A percentile compares a stretch with the other conserved stretches of the same genome.
These are phyloP conservation scores for Hordeum pubiflorum DNA, from an alignment of 202 grass and related monocot species.

Conservation along the genomic window DNA sequence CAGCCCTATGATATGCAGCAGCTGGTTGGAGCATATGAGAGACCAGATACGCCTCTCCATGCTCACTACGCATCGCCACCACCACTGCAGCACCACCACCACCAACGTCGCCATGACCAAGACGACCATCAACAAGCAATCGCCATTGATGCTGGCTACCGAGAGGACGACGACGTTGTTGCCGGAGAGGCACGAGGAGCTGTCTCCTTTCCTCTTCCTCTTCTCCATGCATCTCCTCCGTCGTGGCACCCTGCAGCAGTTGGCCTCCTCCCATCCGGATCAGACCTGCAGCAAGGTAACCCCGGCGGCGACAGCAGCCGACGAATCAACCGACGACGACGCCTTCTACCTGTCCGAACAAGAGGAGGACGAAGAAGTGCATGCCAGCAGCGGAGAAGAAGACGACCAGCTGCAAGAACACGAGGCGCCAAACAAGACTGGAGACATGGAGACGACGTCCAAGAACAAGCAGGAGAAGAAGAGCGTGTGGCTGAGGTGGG, in stretches of 20 bases:
- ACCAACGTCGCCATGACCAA: background rate
- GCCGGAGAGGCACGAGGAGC: slow-evolving; percentile 5
- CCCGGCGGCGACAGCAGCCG: background rate
- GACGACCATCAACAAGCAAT: background rate
- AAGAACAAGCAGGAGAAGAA: background rate
- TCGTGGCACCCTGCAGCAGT: background rate
- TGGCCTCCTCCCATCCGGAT: background rate
- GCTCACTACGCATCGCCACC: slow-evolving; percentile 1
- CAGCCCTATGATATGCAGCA: background rate
- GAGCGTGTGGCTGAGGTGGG: background rate
- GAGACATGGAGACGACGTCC: background rate
- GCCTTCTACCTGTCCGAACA: background rate
- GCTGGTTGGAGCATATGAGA: slow-evolving; percentile 26
- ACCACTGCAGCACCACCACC: background rate
- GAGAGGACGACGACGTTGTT: background rate
- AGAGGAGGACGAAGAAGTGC: background rate
- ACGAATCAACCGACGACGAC: background rate
- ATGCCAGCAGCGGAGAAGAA: background rate
- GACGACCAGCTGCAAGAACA: background rate
- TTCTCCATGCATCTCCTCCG: slow-evolving; percentile 51
- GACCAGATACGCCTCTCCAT: slow-evolving; percentile 56
- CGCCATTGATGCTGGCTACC: background rate
- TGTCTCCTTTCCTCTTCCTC: slow-evolving; percentile 52
- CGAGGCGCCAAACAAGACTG: background rate
- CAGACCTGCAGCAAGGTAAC: background rate